Conservation (phyloP, 2,329 filamentous ascomycete genomes). For the Penicillium freii region DNA sequence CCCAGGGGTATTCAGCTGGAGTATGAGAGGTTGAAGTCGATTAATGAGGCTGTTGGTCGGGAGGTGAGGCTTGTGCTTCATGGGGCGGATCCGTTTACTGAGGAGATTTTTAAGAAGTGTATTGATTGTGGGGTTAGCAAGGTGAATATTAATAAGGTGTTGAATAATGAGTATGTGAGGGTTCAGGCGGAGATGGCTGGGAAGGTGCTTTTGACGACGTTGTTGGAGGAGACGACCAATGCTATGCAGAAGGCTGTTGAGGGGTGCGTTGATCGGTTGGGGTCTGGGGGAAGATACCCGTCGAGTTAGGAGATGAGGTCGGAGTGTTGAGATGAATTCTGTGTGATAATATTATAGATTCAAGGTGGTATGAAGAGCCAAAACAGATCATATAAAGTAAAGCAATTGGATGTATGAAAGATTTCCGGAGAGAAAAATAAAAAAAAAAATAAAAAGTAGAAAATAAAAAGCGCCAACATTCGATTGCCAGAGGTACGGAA, state of each 20-base stretch:
- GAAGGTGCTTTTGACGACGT: constrained; percentile 51
- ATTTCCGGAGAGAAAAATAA: constrained; percentile 3
- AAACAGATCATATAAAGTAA: not conserved
- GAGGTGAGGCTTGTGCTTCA: constrained; percentile 56
- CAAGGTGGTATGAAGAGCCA: not conserved
- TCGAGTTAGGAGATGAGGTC: not conserved
- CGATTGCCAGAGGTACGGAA: constrained; percentile 9
- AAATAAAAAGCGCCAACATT: not conserved
- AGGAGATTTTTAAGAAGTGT: constrained; percentile 55
- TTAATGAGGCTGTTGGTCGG: constrained; percentile 50
- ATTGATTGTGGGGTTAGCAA: constrained; percentile 56
- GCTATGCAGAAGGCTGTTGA: constrained; percentile 58
- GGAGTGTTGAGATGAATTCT: too few relatives aligned
- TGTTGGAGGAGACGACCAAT: constrained; percentile 56
- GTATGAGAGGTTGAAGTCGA: constrained; percentile 53
- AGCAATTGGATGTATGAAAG: constrained; percentile 18
- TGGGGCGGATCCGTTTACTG: constrained; percentile 57
- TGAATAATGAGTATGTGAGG: constrained; percentile 52
- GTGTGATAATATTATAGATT: not conserved
- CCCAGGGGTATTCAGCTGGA: constrained; percentile 62
- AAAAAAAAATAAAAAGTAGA: not conserved
- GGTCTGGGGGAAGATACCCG: constrained; percentile 39
- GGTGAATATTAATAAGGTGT: constrained; percentile 60
- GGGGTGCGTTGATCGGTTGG: constrained; percentile 54
- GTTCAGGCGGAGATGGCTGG: constrained; percentile 52